These are phyloP conservation scores for Fibroporia radiculosa DNA, from an alignment of 768 basidiomycete genomes.

Conservation along the genomic window DNA sequence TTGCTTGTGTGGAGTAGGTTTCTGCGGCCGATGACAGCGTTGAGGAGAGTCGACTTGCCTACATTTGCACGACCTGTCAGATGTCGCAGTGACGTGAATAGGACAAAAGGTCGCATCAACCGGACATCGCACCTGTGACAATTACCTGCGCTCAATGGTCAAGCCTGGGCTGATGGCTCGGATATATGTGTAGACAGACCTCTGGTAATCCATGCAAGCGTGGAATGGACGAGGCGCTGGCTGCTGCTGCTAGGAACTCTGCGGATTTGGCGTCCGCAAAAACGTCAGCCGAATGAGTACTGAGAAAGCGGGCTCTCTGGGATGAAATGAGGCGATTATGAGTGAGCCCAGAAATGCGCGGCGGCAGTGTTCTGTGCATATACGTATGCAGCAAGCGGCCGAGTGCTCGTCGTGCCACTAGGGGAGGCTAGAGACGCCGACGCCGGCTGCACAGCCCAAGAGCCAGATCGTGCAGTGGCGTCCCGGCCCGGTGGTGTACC, in stretches of 20 bases:
- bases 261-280: constrained; percentile 15
- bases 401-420: background rate
- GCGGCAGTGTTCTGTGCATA: background rate
- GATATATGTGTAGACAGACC: constrained; percentile 6
- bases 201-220: constrained; percentile 18
- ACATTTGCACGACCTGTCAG: constrained; percentile 64
- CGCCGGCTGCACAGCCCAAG: background rate
- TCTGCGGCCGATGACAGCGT: constrained; percentile 54
- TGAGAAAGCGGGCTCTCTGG: background rate
- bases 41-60: constrained; percentile 71
- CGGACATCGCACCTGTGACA: constrained; percentile 15
- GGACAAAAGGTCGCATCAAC: too few species aligned
- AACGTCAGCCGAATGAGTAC: constrained; percentile 1
- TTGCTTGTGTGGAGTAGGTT: constrained; percentile 56
- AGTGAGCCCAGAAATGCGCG: background rate
- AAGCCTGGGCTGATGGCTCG: background rate
- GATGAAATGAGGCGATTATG: background rate
- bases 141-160: constrained; percentile 13
- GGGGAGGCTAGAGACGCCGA: background rate
- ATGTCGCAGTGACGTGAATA: background rate
- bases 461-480: background rate
- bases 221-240: constrained; percentile 13
- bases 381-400: background rate
- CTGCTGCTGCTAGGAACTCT: constrained; percentile 19
- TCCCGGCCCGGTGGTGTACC: too few species aligned